Conservation (phyloP, 495 filamentous ascomycete genomes). For the Oleoguttula mirabilis region DNA sequence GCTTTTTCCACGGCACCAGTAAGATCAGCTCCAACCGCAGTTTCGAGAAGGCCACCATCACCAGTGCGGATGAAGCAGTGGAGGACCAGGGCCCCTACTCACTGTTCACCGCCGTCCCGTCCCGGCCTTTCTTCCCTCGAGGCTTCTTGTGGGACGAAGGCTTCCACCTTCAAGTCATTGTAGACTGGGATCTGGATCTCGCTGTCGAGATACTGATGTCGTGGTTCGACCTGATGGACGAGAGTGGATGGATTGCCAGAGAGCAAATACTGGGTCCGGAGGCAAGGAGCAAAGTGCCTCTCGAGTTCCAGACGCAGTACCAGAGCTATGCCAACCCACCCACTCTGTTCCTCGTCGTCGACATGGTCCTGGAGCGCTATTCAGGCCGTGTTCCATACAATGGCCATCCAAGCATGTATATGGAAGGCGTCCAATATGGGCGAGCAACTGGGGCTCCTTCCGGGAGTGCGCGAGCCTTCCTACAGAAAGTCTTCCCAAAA, state of each 20-base stretch:
- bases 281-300: constrained; percentile 87
- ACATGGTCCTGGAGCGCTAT: constrained; percentile 52
- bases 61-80: constrained; percentile 52
- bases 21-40: constrained; percentile 82
- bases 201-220: constrained; percentile 86
- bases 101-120: constrained; percentile 87
- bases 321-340: constrained; percentile 97
- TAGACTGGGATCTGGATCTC: constrained; percentile 88
- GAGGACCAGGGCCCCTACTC: constrained; percentile 71
- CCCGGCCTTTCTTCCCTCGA: constrained; percentile 87
- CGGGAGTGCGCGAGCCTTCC: constrained; percentile 43
- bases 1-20: constrained; percentile 81
- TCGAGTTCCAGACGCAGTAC: constrained; percentile 93
- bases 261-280: constrained; percentile 95
- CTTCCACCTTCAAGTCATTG: constrained; percentile 83
- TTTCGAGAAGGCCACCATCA: constrained; percentile 72
- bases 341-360: constrained; percentile 84
- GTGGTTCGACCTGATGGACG: constrained; percentile 93
- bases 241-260: constrained; percentile 93
- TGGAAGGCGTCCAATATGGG: too few species aligned
- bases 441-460: constrained; percentile 31
- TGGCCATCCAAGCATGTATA: too few species aligned
- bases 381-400: background rate
- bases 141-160: constrained; percentile 98
- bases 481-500: constrained; percentile 76